phyloP scores from a whole-genome alignment of 2,329 filamentous ascomycete species.

The Fonsecaea nubica region DNA sequence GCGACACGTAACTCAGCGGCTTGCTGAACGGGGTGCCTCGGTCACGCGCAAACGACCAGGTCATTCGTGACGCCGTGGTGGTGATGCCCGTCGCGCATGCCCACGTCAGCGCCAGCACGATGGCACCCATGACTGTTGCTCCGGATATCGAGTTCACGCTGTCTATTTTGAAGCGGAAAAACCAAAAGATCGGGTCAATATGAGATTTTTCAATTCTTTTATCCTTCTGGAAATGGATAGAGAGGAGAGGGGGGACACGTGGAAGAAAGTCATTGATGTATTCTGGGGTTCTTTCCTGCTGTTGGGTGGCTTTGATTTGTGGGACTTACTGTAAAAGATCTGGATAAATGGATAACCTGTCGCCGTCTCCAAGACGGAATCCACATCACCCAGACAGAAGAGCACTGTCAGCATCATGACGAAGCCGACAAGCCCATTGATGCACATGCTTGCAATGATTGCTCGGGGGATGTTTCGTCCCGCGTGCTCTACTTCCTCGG shows the following conservation, averaged over 20 bases:
- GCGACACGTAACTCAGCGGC: constrained; percentile 43
- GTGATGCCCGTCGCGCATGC: constrained; percentile 41
- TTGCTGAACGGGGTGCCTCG: constrained; percentile 36
- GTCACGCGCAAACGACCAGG: constrained; percentile 40
- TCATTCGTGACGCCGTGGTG: constrained; percentile 40
- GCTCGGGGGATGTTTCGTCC: constrained; percentile 42
- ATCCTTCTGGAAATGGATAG: too few relatives aligned
- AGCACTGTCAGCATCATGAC: constrained; percentile 46
- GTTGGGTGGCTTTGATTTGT: background rate
- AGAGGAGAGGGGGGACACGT: background rate
- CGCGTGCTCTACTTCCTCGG: constrained; percentile 43
- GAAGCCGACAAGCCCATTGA: constrained; percentile 47
- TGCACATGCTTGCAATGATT: constrained; percentile 41
- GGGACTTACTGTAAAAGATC: constrained; percentile 39
- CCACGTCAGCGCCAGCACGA: constrained; percentile 41
- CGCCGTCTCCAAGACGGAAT: constrained; percentile 42
- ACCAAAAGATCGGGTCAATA: background rate
- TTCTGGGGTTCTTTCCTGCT: too few relatives aligned
- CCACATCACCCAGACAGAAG: constrained; percentile 46
- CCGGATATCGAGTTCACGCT: constrained; percentile 38
- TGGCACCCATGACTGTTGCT: constrained; percentile 40
- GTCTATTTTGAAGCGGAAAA: constrained; percentile 23
- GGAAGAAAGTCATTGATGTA: background rate
- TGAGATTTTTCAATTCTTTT: background rate
- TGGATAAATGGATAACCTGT: constrained; percentile 46